Conservation (phyloP, 2,329 filamentous ascomycete species). For the Diplodia sapinea region DNA sequence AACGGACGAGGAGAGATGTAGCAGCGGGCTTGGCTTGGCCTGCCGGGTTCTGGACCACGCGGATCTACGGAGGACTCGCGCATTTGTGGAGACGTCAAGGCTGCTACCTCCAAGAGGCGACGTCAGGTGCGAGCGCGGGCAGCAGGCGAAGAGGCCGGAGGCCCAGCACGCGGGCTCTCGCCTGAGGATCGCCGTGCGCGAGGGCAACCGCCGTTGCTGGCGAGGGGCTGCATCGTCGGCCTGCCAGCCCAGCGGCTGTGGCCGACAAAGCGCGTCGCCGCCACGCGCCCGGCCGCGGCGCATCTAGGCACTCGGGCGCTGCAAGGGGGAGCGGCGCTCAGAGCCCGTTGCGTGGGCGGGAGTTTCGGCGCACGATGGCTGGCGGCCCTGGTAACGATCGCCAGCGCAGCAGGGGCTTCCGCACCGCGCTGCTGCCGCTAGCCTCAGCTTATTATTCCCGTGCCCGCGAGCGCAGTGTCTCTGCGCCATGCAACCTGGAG, state of each 20-base stretch:
- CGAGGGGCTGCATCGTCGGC: slow-evolving; percentile 8
- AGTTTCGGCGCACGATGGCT: background rate
- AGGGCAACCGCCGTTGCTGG: background rate
- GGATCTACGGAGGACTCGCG: slow-evolving; percentile 16
- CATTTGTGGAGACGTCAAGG: background rate
- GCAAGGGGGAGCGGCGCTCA: background rate
- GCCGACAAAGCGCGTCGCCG: background rate
- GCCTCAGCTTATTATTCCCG: slow-evolving; percentile 18
- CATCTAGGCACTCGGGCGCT: background rate
- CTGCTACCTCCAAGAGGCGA: slow-evolving; percentile 17
- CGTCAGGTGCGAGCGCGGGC: slow-evolving; percentile 14
- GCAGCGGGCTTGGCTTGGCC: slow-evolving; percentile 9
- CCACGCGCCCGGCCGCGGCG: background rate
- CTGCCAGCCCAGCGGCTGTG: no score
- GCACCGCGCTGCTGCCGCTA: slow-evolving; percentile 1
- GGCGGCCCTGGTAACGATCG: slow-evolving; percentile 10
- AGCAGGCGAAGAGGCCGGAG: background rate
- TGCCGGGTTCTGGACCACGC: slow-evolving; percentile 23
- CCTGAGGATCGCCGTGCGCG: slow-evolving; percentile 19
- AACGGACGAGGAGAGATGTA: slow-evolving; percentile 20
- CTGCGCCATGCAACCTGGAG: slow-evolving; percentile 18
- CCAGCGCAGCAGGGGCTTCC: slow-evolving; percentile 17
- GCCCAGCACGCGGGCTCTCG: background rate
- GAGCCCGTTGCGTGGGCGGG: background rate
- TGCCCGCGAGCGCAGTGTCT: background rate